Percentiles rank a stretch among this genome's conserved stretches.
These are phyloP conservation scores for Capsella bursapastoris DNA, from an alignment of 345 rosid species.

Conservation along the genomic window DNA sequence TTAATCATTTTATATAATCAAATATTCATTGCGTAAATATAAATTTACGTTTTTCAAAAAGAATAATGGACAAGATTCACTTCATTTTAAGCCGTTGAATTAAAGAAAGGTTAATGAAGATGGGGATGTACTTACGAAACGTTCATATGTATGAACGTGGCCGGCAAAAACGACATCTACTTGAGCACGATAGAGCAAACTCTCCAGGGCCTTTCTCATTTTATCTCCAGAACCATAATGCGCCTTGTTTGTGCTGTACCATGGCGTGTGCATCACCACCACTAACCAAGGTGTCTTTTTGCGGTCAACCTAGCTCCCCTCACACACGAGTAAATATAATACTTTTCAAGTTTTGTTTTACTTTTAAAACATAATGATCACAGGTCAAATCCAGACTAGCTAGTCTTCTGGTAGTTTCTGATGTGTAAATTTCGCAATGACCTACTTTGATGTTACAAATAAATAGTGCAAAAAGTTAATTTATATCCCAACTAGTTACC, in stretches of 20 bases:
- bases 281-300: constrained; percentile 76
- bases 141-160: constrained; percentile 88
- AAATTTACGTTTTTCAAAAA: background rate
- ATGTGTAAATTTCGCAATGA: constrained; percentile 1
- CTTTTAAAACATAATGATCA: background rate
- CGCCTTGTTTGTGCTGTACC: constrained; percentile 87
- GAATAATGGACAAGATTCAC: background rate
- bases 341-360: background rate
- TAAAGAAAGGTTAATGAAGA: background rate
- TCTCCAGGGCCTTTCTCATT: constrained; percentile 79
- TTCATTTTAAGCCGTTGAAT: background rate
- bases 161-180: constrained; percentile 85
- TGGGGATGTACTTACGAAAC: constrained; percentile 64
- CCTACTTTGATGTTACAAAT: background rate
- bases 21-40: background rate
- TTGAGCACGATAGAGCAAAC: constrained; percentile 61
- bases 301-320: constrained; percentile 50
- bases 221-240: constrained; percentile 92
- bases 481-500: constrained; percentile 29
- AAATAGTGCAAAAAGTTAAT: background rate
- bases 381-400: background rate
- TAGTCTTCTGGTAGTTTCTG: background rate
- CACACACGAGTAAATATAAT: background rate
- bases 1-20: background rate
- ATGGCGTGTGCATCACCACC: constrained; percentile 79